Conservation (phyloP, 441 rosid species). For the Erodium texanum region DNA sequence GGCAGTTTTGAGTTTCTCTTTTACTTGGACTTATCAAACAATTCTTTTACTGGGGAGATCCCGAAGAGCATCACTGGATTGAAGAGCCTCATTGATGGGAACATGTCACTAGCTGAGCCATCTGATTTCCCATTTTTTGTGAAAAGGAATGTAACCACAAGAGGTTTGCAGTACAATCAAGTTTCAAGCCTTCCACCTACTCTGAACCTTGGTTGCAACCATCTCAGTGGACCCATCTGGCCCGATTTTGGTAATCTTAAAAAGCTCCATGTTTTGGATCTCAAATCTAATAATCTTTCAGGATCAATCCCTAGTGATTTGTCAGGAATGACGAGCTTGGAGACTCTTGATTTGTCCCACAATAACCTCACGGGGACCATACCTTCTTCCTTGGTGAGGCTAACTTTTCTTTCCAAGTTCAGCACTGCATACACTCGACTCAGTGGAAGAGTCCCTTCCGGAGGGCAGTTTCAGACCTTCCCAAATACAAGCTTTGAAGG, state of each 20-base stretch:
- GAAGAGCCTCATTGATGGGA: slow-evolving; percentile 34
- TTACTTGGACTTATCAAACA: slow-evolving; percentile 78
- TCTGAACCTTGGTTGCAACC: slow-evolving; percentile 46
- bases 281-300: slow-evolving; percentile 39
- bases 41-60: slow-evolving; percentile 52
- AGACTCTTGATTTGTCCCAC: slow-evolving; percentile 56
- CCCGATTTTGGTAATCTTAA: slow-evolving; percentile 59
- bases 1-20: slow-evolving; percentile 42
- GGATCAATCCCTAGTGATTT: slow-evolving; percentile 52
- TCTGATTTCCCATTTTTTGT: slow-evolving; percentile 52
- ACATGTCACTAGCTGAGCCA: slow-evolving; percentile 42
- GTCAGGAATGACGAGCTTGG: slow-evolving; percentile 73
- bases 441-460: slow-evolving; percentile 46
- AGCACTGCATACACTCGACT: slow-evolving; percentile 55
- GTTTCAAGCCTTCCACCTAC: slow-evolving; percentile 63
- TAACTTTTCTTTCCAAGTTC: slow-evolving; percentile 60
- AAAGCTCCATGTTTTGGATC: slow-evolving; percentile 54
- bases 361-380: slow-evolving; percentile 53
- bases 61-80: slow-evolving; percentile 47
- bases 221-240: slow-evolving; percentile 61
- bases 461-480: slow-evolving; percentile 63
- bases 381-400: slow-evolving; percentile 42
- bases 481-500: slow-evolving; percentile 76
- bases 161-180: slow-evolving; percentile 64
- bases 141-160: slow-evolving; percentile 39